Base-by-base conservation (phyloP, 2,329 filamentous ascomycete genomes). In the Trichoderma pleuroti region DNA sequence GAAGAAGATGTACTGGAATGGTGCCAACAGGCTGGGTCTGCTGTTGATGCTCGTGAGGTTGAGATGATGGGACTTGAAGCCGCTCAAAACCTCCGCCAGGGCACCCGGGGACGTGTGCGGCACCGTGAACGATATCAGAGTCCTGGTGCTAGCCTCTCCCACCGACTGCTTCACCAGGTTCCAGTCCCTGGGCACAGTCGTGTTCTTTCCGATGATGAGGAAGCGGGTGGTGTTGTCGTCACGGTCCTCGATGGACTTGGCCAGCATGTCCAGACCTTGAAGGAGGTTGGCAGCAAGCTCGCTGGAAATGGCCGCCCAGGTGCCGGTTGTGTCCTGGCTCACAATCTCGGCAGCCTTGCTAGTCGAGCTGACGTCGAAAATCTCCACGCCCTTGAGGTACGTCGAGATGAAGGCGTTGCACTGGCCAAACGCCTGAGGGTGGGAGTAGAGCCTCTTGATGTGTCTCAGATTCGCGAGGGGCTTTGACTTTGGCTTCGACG, bases 391-490 rank as follows among this genome's bases (percentile, higher is more conserved):
- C 75, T 90, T 90, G 72, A 97, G 87, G 76, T 92, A 84, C 32
- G 85, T 83, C 10, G 86, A 84, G 30, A 98, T 86, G 81, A 97
- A 97, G 10, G 78, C 81, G 57, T 90, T 90, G 81, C 94, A 98
- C 82, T 99, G 96, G 30, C 94, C 94, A 85, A 96, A 97, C 32
- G 94, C 96, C 81, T 99, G 96, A 11, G 95, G 94, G 81, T 99
- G 96, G 28, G 93, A 96, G 83, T 97, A 97, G 52, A 99, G 81
- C 76, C 91, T 91, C 75, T 86, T 87, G 76, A 98, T 86, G 75
- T 91, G 85, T 69, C 82, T 80, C 72, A 94, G 80, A 73, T 83
- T 82, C 65, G 78, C 76, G 49, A 86, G 75, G 4, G 90, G 88
- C 73, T 81, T 81, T 49, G 83, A 80, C 73, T 81, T 80, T 30